These are phyloP conservation scores for Lepiota brunneoincarnata DNA, from an alignment of 768 basidiomycete species.

Conservation along the genomic window DNA sequence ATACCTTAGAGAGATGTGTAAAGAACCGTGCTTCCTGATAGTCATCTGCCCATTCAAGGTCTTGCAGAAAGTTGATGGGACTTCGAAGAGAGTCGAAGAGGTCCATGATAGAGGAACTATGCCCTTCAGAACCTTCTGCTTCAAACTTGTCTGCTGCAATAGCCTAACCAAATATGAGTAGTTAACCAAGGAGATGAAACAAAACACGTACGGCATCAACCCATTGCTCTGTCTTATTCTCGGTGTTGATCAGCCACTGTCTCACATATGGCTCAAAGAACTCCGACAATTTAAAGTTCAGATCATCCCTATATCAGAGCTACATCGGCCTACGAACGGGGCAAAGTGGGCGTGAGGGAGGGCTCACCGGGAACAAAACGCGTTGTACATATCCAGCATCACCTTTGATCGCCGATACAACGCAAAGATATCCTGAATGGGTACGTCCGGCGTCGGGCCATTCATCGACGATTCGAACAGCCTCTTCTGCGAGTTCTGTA, in stretches of 20 bases:
- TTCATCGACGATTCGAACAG: constrained; percentile 83
- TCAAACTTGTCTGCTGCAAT: constrained; percentile 81
- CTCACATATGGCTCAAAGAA: constrained; percentile 89
- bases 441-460: constrained; percentile 82
- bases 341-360: background rate
- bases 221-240: constrained; percentile 91
- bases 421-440: constrained; percentile 87
- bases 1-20: constrained; percentile 83
- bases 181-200: background rate
- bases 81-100: constrained; percentile 92
- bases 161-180: constrained; percentile 39
- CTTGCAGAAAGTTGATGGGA: constrained; percentile 84
- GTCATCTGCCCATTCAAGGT: constrained; percentile 89
- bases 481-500: constrained; percentile 68
- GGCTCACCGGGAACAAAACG: constrained; percentile 77
- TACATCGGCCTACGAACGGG: background rate
- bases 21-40: constrained; percentile 89
- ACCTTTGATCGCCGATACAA: constrained; percentile 79
- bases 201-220: constrained; percentile 73
- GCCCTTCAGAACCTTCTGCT: constrained; percentile 74
- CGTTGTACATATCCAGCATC: constrained; percentile 74
- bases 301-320: constrained; percentile 38
- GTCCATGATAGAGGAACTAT: constrained; percentile 97
- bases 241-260: constrained; percentile 87
- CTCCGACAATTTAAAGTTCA: constrained; percentile 65